These are phyloP conservation scores for Cladosporium sp. DNA, from an alignment of 2,329 filamentous ascomycete genomes.

Conservation along the genomic window DNA sequence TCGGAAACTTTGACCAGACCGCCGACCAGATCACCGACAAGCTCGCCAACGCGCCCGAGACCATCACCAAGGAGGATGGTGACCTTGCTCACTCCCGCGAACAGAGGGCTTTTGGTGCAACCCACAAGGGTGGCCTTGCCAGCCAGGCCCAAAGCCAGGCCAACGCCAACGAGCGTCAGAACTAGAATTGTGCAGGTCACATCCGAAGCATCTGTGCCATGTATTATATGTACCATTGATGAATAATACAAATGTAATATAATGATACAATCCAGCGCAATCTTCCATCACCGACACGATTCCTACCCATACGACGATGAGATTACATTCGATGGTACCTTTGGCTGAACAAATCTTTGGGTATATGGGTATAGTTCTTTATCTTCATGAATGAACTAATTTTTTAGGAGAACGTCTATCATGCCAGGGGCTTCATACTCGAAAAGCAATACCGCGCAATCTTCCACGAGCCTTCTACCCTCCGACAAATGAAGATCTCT, in stretches of 20 bases:
- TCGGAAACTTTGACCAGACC: conserved; percentile 38
- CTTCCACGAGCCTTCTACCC: conserved; percentile 23
- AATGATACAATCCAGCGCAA: background rate
- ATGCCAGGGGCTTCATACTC: conserved; percentile 22
- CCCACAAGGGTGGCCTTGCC: conserved; percentile 38
- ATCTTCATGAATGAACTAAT: background rate
- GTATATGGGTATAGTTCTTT: background rate
- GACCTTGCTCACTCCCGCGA: conserved; percentile 37
- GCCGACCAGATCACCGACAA: conserved; percentile 37
- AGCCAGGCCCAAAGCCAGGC: conserved; percentile 37
- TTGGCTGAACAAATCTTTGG: background rate
- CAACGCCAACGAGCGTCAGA: conserved; percentile 35
- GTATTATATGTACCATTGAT: background rate
- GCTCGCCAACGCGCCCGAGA: conserved; percentile 36
- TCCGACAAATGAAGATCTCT: conserved; percentile 26
- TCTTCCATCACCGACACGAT: background rate
- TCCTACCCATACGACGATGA: background rate
- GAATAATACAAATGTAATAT: background rate
- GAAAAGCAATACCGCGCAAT: conserved; percentile 27
- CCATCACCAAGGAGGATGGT: conserved; percentile 39
- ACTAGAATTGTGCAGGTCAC: conserved; percentile 10
- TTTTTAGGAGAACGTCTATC: background rate
- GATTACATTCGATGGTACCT: background rate
- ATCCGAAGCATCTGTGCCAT: background rate
- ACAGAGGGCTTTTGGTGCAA: conserved; percentile 36